These are phyloP conservation scores for Spatholobus suberectus DNA, from an alignment of 306 rosid species.

Conservation along the genomic window DNA sequence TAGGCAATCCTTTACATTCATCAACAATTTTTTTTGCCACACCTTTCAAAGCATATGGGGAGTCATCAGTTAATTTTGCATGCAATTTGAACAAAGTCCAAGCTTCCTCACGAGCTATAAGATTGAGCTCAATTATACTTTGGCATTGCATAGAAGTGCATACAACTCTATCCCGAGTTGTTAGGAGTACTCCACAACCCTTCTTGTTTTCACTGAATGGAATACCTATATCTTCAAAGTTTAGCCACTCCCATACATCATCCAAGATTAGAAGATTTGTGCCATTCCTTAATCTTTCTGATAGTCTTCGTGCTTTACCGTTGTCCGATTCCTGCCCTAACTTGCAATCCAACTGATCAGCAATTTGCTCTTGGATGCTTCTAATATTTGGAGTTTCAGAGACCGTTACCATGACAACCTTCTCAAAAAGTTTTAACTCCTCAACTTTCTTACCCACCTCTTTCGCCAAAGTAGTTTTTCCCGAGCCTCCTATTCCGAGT, in stretches of 20 bases:
- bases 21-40: background rate
- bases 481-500: background rate
- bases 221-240: background rate
- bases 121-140: background rate
- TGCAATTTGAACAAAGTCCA: conserved; percentile 6
- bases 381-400: too few species aligned
- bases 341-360: background rate
- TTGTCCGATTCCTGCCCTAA: background rate
- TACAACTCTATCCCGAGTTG: background rate
- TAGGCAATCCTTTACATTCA: conserved; percentile 32
- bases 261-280: background rate
- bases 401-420: too few species aligned
- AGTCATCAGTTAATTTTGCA: background rate
- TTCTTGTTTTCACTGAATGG: background rate
- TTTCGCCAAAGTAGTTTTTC: background rate
- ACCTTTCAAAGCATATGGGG: background rate
- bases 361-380: too few species aligned
- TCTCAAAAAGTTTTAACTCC: background rate
- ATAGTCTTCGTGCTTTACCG: background rate
- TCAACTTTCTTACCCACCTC: background rate
- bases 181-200: background rate
- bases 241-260: background rate
- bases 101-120: background rate
- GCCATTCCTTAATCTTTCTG: background rate
- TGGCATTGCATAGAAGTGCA: background rate